Evolutionary conservation across 2,329 filamentous ascomycete species (phyloP), one percentile per base, ranked within the genome.

Genomic region (Aureobasidium zeae): DNA sequence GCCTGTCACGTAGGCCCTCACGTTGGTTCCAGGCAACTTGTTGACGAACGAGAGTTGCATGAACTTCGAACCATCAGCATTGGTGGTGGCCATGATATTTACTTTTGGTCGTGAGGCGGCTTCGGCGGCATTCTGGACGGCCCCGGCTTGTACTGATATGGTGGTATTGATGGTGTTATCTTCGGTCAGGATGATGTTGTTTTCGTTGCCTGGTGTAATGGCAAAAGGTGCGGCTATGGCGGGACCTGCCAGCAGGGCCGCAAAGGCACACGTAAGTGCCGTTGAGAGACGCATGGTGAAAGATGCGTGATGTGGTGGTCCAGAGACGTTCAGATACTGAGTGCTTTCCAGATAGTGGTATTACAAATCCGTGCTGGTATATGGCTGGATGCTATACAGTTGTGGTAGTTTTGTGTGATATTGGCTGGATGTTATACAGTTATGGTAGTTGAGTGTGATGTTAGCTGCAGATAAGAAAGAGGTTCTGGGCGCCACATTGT

Each of bases 1-100:
- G 3, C 69, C 70, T 12, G 64, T 64, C 25, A 73, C 57, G 48
- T 73, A 73, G 0, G 65, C 66, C 37, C 65, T 68, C 47, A 72
- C 51, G 8, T 48, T 53, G 0, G 53, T 48, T 3, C 59, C 62
- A 10, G 50, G 49, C 30, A 68, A 61, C 49, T 70, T 71, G 54
- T 72, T 72, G 49, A 68, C 57, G 5, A 73, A 52, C 2, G 51
- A 46, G 12, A 60, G 47, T 5, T 44, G 21, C 21, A 49, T 33
- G 24, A 24, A 28, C 13, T 44, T n/a, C 6, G 16, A 22, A 29
- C 41, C 30, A 24, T 22, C 16, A 7, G 43, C 12, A n/a, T n/a
- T n/a, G n/a, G n/a, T n/a, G n/a, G n/a, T n/a, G 13, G 43, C 43
- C 13, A 45, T 30, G 15, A 45, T 26, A 21, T 38, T 34, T 12